These are phyloP conservation scores for Cladophialophora chaetospira DNA, from an alignment of 2,329 filamentous ascomycete genomes.

Conservation along the genomic window DNA sequence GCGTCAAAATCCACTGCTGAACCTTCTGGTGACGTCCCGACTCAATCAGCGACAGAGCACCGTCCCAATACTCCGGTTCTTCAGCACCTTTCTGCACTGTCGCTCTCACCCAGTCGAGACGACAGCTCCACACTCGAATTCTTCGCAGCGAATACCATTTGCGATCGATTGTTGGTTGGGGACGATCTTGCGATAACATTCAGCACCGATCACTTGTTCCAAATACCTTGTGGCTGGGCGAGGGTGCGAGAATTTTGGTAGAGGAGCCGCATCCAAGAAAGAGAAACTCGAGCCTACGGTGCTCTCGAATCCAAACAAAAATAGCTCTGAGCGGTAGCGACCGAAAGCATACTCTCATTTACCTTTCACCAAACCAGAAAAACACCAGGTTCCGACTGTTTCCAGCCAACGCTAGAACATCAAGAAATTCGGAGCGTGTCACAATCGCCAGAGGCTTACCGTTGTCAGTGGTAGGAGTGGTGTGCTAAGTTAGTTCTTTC, in stretches of 20 bases:
- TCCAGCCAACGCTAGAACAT: not conserved
- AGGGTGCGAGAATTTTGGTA: not conserved
- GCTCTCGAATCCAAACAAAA: not conserved
- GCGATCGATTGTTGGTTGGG: not conserved
- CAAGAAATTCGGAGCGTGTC: not conserved
- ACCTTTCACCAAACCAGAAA: not conserved
- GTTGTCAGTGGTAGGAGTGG: not conserved
- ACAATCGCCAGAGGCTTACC: not conserved
- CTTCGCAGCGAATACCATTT: not conserved
- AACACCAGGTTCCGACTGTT: not conserved
- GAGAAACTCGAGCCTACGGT: not conserved
- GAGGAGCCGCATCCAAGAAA: not conserved
- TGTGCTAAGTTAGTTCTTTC: conserved; percentile 17
- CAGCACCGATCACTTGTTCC: not conserved
- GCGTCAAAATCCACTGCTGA: not conserved
- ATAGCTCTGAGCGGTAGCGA: not conserved
- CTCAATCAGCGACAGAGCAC: not conserved
- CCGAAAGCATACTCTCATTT: conserved; percentile 4
- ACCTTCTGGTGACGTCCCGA: not conserved
- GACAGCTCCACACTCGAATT: no score
- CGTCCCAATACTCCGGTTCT: not conserved
- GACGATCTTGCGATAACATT: not conserved
- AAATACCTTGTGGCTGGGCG: not conserved
- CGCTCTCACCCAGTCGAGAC: no score
- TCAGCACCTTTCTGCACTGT: not conserved